These are phyloP conservation scores for Penicillium arizonense DNA, from an alignment of 495 filamentous ascomycete species.

Conservation along the genomic window DNA sequence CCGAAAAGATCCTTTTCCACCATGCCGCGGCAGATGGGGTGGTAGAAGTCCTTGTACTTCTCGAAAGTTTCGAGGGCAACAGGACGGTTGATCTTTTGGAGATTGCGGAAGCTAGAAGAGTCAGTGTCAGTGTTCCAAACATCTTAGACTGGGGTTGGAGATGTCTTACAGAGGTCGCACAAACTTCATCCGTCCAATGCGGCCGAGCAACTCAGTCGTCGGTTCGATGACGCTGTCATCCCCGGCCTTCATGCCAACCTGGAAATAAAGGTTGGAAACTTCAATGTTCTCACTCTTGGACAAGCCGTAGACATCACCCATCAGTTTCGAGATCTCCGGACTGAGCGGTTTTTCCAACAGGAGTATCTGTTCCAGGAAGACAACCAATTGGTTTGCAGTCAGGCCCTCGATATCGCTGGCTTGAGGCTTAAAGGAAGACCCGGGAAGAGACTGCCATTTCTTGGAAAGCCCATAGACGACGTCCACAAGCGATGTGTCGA, in stretches of 20 bases:
- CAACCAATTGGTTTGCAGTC: conserved; percentile 82
- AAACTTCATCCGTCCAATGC: conserved; percentile 95
- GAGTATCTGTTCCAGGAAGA: conserved; percentile 80
- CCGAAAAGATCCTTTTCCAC: conserved; percentile 80
- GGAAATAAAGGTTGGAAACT: conserved; percentile 73
- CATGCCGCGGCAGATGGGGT: conserved; percentile 84
- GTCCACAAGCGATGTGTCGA: conserved; percentile 85
- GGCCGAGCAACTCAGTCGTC: conserved; percentile 70
- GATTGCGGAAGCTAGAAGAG: conserved; percentile 53
- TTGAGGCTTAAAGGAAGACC: conserved; percentile 60
- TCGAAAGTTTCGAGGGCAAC: conserved; percentile 81
- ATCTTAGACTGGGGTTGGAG: neutral
- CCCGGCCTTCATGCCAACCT: conserved; percentile 72
- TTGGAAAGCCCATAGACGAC: conserved; percentile 77
- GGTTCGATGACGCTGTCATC: conserved; percentile 64
- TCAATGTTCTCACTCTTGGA: conserved; percentile 75
- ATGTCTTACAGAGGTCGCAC: conserved; percentile 69
- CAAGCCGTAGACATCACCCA: conserved; percentile 73
- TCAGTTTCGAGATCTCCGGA: conserved; percentile 57
- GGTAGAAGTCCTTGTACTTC: conserved; percentile 88
- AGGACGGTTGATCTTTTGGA: conserved; percentile 69
- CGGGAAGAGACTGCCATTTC: conserved; percentile 64
- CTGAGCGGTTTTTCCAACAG: conserved; percentile 60
- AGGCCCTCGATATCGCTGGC: conserved; percentile 66
- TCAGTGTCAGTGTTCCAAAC: conserved; percentile 14